Evolutionary conservation across 768 basidiomycete species (phyloP), one percentile per base, ranked within the genome.

Genomic region (Mycena amicta): DNA sequence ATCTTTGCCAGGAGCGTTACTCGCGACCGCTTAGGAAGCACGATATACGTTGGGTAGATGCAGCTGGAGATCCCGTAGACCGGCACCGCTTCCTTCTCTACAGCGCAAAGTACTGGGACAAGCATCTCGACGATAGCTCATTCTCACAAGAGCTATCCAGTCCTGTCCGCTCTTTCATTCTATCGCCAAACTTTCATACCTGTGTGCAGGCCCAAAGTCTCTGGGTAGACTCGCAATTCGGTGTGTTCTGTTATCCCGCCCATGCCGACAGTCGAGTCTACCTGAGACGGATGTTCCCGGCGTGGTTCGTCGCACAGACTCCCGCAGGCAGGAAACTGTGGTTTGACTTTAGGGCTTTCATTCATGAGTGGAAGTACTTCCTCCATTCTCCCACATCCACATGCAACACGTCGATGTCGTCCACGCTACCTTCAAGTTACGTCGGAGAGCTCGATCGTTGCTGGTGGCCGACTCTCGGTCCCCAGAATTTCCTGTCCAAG

Each of bases 41-140:
- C 11, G 63, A 57, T 28, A 56, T 30, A 3, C 51, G 30, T 5
- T 74, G 72, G 72, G 22, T 63, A 27, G 72, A 73, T 39, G 45
- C 47, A n/a, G 29, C 39, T 11, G 68, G 64, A 6, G 54, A 50
- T 1, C 51, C 67, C 1, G 62, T 72, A 13, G 53, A 67, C 22
- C 51, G 66, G 8, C 71, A 70, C 37, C 66, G 53, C 12, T 72
- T 74, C 57, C 62, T 65, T 28, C 31, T 58, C 6, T 74, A 74
- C 46, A 53, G 61, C 5, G 67, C 71, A 2, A 74, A 74, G 41
- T 71, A 74, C 56, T 74, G 73, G 73, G 71, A 67, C 50, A 70
- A 69, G 31, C 69, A 70, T 41, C 60, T 74, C 25, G 67, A 70
- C 28, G 47, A 66, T n/a, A 52, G 20, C 16, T 46, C 49, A 20